Evolutionary conservation across 345 rosid genomes (phyloP).

Genomic region (Dipteronia dyeriana): DNA sequence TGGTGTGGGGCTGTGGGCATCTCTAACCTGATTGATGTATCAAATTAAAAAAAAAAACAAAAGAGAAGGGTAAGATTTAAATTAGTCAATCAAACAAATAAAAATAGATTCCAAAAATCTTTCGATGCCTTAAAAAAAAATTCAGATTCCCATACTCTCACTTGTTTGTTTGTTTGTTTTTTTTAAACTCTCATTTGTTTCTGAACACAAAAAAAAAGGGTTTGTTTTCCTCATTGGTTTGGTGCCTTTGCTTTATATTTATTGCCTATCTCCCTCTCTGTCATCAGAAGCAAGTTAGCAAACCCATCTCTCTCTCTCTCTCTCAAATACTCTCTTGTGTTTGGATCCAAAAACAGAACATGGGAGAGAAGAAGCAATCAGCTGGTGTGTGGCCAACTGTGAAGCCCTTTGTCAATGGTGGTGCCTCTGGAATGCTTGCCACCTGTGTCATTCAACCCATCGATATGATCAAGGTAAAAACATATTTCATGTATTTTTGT

Average conservation of each 20-base stretch:
- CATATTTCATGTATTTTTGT: neutral
- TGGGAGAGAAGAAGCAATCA: constrained; percentile 76
- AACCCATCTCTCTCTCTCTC: constrained; percentile 1
- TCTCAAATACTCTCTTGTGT: constrained; percentile 13
- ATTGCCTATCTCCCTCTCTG: neutral
- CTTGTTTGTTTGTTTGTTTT: too few relatives aligned
- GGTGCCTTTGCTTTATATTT: neutral
- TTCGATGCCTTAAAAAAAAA: neutral
- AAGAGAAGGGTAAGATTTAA: neutral
- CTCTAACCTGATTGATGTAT: too few relatives aligned
- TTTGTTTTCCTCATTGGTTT: neutral
- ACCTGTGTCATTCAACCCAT: constrained; percentile 98
- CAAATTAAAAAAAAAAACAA: too few relatives aligned
- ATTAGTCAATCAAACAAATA: neutral
- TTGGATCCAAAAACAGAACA: constrained; percentile 25
- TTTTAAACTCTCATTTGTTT: neutral
- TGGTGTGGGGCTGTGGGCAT: too few relatives aligned
- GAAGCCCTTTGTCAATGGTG: constrained; percentile 96
- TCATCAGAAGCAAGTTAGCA: neutral
- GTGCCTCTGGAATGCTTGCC: constrained; percentile 97
- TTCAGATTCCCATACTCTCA: neutral
- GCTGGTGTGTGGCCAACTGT: constrained; percentile 75
- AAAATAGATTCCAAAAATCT: neutral
- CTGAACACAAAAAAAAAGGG: neutral
- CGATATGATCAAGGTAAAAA: constrained; percentile 89